Base-by-base conservation (phyloP, 2,329 filamentous ascomycete genomes). In the Talaromyces marneffei region DNA sequence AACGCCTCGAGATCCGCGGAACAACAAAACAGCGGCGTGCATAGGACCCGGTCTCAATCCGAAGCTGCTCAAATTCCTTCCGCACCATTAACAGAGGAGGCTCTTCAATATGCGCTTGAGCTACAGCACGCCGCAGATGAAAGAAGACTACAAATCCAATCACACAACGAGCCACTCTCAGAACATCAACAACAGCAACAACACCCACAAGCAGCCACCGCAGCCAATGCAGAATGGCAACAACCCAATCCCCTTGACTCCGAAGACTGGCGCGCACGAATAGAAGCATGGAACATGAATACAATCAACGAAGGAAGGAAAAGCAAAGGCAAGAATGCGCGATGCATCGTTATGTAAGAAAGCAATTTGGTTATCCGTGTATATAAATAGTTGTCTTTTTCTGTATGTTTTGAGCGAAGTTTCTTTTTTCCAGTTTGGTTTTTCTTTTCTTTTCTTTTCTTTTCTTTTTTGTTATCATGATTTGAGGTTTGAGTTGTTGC, bases 261-360 rank as follows among this genome's bases (percentile, higher is more conserved):
- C 9, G 71, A 75, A 60, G 72, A 72, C 59, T 74, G 74, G 74
- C 68, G 74, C 57, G 65, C 68, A 14, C 71, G 74, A 23, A 75
- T 76, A 59, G 71, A 74, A 48, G 72, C 75, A 58, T 76, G 75
- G 74, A 76, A 74, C 53, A 69, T 74, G 62, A 68, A 69, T 48
- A 75, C 72, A 10, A 74, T 75, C 37, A 68, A 70, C 27, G 74
- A 76, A 62, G 65, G 71, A 57, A 70, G 65, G 57, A 72, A 46
- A 44, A 62, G 68, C 59, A 73, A 69, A 55, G 68, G 66, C 57
- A 67, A 74, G 57, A 39, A 10, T 20, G 68, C 62, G 50, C 76
- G 71, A 62, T 78, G 75, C 64, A 66, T 68, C 39, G 65, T 78
- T 57, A 77, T 78, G 75, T 78, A 54, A 60, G 10, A 39, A 16